Conservation (phyloP, 768 basidiomycete species). For the Pholiota microspora region DNA sequence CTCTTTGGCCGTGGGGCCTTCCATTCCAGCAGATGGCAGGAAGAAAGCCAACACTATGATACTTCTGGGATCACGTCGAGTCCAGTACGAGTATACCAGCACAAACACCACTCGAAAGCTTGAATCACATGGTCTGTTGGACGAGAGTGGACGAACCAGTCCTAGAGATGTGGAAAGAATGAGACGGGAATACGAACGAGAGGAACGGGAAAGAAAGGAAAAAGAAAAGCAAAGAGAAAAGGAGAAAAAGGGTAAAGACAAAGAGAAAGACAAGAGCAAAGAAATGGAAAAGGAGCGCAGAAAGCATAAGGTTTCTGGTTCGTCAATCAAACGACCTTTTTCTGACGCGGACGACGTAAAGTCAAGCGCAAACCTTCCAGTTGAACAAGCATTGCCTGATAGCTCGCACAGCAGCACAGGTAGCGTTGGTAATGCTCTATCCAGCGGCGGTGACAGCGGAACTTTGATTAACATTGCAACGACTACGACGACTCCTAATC, state of each 20-base stretch:
- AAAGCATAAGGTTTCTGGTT: slow-evolving; percentile 14
- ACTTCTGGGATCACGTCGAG: slow-evolving; percentile 67
- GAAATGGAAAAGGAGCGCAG: slow-evolving; percentile 26
- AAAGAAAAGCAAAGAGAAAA: slow-evolving; percentile 1
- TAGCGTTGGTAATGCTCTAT: slow-evolving; percentile 18
- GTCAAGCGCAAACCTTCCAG: slow-evolving; percentile 3
- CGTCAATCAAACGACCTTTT: slow-evolving; percentile 6
- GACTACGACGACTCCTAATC: slow-evolving; percentile 16
- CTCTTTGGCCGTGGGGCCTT: slow-evolving; percentile 18
- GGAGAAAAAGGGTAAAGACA: slow-evolving; percentile 24
- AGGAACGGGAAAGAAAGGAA: slow-evolving; percentile 20
- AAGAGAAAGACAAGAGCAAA: slow-evolving; percentile 25
- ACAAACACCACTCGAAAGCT: slow-evolving; percentile 71
- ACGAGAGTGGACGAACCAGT: slow-evolving; percentile 36
- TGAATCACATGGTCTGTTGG: slow-evolving; percentile 64
- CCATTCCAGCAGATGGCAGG: slow-evolving; percentile 23
- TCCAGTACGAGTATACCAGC: slow-evolving; percentile 78
- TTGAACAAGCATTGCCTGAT: slow-evolving; percentile 9
- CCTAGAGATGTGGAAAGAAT: slow-evolving; percentile 33
- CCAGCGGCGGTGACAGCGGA: slow-evolving; percentile 15
- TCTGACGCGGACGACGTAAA: neutral
- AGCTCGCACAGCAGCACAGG: slow-evolving; percentile 24
- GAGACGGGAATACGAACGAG: slow-evolving; percentile 23
- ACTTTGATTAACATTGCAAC: slow-evolving; percentile 15
- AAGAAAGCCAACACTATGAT: slow-evolving; percentile 47